phyloP scores from a whole-genome alignment of 495 filamentous ascomycete species.

The Aspergillus asperescens region DNA sequence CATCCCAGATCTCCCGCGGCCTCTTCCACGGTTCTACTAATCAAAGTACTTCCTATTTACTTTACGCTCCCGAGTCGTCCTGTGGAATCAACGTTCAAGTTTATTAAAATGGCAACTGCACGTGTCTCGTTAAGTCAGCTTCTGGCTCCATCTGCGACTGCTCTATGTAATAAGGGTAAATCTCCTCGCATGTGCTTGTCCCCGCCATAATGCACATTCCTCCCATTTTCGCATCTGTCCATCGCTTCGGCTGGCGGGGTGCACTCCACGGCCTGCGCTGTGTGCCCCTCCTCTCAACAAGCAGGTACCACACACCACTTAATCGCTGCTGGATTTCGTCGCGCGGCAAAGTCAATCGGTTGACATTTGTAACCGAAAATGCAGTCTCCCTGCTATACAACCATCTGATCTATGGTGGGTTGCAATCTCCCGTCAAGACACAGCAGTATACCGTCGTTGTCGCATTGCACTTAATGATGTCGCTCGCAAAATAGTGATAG shows the following conservation, averaged over 20 bases:
- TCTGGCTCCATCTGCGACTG: neutral
- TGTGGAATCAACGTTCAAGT: neutral
- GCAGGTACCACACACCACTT: neutral
- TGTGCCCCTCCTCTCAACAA: slow-evolving; percentile 2
- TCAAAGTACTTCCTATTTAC: no score
- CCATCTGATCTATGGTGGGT: neutral
- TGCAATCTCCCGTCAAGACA: neutral
- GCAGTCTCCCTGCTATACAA: neutral
- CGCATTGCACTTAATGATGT: neutral
- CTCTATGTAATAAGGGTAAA: slow-evolving; percentile 1
- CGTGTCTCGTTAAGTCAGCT: neutral
- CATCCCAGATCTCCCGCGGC: neutral
- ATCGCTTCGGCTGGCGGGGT: neutral
- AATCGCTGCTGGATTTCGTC: neutral
- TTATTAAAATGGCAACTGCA: neutral
- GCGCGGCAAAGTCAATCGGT: neutral
- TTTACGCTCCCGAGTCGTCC: neutral
- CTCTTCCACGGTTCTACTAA: no score
- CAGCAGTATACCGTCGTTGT: neutral
- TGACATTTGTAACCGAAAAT: neutral
- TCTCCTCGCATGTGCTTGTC: neutral
- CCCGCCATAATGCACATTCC: neutral
- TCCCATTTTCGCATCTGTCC: neutral
- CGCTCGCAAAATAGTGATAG: neutral
- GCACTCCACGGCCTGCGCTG: slow-evolving; percentile 7